Evolutionary conservation across 306 rosid genomes (phyloP).

Genomic region (Argentina anserina): DNA sequence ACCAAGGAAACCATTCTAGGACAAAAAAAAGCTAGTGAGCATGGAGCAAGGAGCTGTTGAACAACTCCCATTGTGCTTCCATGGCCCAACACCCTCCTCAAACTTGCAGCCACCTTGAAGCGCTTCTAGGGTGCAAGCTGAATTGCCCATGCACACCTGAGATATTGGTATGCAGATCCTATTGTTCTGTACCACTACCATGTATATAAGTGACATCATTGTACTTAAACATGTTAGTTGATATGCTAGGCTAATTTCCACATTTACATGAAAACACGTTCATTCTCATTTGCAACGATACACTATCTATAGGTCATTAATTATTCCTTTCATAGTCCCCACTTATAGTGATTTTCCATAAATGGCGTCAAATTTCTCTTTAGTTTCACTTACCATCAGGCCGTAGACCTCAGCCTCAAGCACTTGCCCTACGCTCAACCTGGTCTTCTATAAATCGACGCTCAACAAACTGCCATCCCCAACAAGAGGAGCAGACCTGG

Average conservation of each 20-base stretch:
- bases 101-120: constrained; percentile 3
- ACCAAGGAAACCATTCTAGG: constrained; percentile 82
- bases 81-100: background rate
- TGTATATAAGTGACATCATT: constrained; percentile 19
- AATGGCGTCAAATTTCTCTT: background rate
- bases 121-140: background rate
- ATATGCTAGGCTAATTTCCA: background rate
- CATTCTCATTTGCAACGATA: background rate
- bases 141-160: background rate
- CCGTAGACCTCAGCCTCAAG: background rate
- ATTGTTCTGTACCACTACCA: background rate
- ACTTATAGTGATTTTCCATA: background rate
- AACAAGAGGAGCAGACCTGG: background rate
- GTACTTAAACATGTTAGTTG: background rate
- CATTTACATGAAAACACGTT: constrained; percentile 1
- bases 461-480: background rate
- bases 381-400: background rate
- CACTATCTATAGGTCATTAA: background rate
- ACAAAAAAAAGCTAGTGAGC: background rate
- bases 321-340: background rate
- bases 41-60: background rate
- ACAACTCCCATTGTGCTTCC: background rate
- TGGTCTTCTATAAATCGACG: background rate
- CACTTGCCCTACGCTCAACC: background rate
- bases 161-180: background rate